Evolutionary conservation across 2,329 filamentous ascomycete species (phyloP).

Genomic region (Epichloe gansuensis): DNA sequence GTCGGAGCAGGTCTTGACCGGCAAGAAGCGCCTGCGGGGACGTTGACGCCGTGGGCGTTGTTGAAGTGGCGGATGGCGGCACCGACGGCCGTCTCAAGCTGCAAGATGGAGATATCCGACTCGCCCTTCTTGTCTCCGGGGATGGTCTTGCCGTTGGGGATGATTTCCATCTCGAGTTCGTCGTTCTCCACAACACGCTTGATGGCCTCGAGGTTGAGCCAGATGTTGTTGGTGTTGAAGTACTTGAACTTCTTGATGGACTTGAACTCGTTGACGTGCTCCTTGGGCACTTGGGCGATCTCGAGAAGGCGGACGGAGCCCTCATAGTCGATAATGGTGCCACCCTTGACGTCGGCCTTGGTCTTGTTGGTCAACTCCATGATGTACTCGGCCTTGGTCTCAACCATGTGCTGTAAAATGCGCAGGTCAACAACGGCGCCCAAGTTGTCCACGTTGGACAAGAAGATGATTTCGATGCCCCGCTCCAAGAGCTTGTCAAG

Average conservation of each 20-base stretch:
- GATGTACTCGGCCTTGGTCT: slow-evolving; percentile 95
- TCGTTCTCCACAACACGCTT: slow-evolving; percentile 98
- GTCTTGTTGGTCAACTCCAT: slow-evolving; percentile 99
- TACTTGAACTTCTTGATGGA: slow-evolving; percentile 99
- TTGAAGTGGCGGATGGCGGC: slow-evolving; percentile 98
- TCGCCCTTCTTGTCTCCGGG: slow-evolving; percentile 99
- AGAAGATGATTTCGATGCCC: slow-evolving; percentile 94
- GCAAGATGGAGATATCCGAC: slow-evolving; percentile 91
- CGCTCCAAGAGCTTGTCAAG: slow-evolving; percentile 92
- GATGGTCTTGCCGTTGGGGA: slow-evolving; percentile 97
- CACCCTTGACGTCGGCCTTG: slow-evolving; percentile 99
- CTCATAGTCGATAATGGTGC: slow-evolving; percentile 99
- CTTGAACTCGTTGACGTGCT: slow-evolving; percentile 99
- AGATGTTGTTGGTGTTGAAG: slow-evolving; percentile 99
- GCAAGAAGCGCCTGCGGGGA: slow-evolving; percentile 93
- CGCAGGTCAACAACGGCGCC: slow-evolving; percentile 95
- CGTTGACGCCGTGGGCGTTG: slow-evolving; percentile 98
- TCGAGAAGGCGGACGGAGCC: slow-evolving; percentile 92
- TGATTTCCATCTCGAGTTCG: slow-evolving; percentile 98
- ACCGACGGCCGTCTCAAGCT: slow-evolving; percentile 97
- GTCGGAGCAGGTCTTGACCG: slow-evolving; percentile 99
- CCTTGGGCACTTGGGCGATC: slow-evolving; percentile 98
- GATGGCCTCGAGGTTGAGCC: slow-evolving; percentile 94
- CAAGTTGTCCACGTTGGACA: slow-evolving; percentile 98
- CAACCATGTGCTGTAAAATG: slow-evolving; percentile 98